Base-by-base conservation (phyloP, 768 basidiomycete species). In the Russula griseocarnosa region DNA sequence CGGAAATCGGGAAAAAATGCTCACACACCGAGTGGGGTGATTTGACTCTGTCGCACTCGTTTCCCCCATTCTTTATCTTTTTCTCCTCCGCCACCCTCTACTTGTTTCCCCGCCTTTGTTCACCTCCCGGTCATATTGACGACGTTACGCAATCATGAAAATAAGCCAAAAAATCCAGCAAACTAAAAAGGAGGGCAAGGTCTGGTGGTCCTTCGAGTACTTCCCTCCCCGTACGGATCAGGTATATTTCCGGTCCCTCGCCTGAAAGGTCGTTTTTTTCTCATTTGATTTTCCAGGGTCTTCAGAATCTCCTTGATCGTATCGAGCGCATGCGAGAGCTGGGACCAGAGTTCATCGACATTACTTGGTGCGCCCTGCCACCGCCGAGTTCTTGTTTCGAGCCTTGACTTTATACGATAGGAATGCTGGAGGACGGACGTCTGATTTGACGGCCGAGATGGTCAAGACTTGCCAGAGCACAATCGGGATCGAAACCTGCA, bases 161-260 rank as follows among this genome's bases (percentile, higher is more conserved):
- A 92, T 98, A 75, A 93, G 87, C 70, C 85, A 94, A 76, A 98
- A 96, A 79, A 92, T 98, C 51, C 82, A 87, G 67, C 86, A 92
- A 74, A 91, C 91, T 54, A 78, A 84, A 65, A 87, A 88, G 73
- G 90, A 96, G 70, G 87, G 88, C 67, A 86, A 92, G 71, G 78
- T 92, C 64, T 97, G 94, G 90, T 99, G 95, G 95, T 94, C 92
- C 42, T 98, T 99, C 74, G 96, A 99, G 74, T 98, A 94, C 78
- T 98, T 99, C 72, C 96, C 97, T 61, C 95, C 92, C 24, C 81
- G 94, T 67, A 97, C 94, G 38, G 93, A 93, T 55, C 94, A 96
- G 85, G 92, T 93, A 66, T 63, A 75, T 71, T 44, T 60, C 61
- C 6, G 34, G 46, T 59, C 16, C 54, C 40, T 50, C 65, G 22